Base-by-base conservation (phyloP, 2,329 filamentous ascomycete genomes). In the Hymenoscyphus albidus region DNA sequence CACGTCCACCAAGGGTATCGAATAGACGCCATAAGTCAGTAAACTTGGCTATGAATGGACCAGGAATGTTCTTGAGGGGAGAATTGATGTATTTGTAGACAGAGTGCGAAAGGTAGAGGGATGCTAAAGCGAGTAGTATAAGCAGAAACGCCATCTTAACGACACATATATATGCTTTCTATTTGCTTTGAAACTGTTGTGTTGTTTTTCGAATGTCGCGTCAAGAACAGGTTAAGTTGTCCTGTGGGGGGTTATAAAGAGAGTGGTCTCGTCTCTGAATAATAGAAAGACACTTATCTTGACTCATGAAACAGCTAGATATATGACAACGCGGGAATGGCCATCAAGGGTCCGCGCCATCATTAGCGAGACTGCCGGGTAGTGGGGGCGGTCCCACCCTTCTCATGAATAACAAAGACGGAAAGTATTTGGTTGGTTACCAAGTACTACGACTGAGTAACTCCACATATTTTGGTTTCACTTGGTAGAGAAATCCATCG, bases 11-110 rank as follows among this genome's bases (percentile, higher is more conserved):
- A 31, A 48, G 66, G 5, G 60, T 54, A 39, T 59, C 59, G 10
- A 62, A 55, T 31, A 70, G n/a, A 12, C 69, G 68, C 70, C 70
- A 71, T 5, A 70, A 35, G 58, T 71, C 63, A 12, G 68, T 67
- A 58, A 66, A 64, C 10, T 60, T 64, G 14, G 70, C 70, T 22
- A 65, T 22, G 56, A 68, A 64, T 6, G 70, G 70, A 12, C 70
- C 70, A 0, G 70, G 70, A 40, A 70, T 64, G 14, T 51, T 58
- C 32, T 62, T 60, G 27, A 66, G 40, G 35, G 38, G 62, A 42
- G 58, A 62, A 7, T 40, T 48, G 18, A 44, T 35, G 22, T 60
- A n/a, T 57, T 22, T 9, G 22, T 57, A 35, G 10, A 57, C 7
- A 12, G 22, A 3, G 9, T 51, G 18, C 4, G 18, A n/a, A n/a